Evolutionary conservation across 805 yeast species (phyloP).

Genomic region (Cyberlindnera lachancei): DNA sequence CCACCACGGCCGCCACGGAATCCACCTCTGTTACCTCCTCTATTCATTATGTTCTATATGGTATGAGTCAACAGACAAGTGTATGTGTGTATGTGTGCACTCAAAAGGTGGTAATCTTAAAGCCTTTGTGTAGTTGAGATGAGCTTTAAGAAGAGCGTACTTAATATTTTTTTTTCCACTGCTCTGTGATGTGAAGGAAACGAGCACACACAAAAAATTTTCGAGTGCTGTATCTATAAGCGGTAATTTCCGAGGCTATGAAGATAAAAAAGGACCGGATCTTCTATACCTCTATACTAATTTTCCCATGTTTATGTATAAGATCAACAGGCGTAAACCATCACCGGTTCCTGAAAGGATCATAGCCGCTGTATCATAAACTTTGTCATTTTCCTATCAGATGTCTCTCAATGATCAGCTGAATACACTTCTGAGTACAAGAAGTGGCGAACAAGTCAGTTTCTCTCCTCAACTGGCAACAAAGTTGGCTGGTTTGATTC

Average conservation of each 20-base stretch:
- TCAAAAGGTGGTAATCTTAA: too few relatives aligned
- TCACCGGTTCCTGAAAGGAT: too few relatives aligned
- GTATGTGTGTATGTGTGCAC: too few relatives aligned
- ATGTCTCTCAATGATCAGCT: slow-evolving; percentile 1
- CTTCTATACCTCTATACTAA: too few relatives aligned
- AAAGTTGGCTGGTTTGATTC: slow-evolving; percentile 1
- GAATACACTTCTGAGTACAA: background rate
- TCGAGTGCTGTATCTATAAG: slow-evolving; percentile 1
- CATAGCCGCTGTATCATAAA: too few relatives aligned
- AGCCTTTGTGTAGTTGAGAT: too few relatives aligned
- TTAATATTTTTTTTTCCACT: slow-evolving; percentile 3
- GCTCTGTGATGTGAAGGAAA: background rate
- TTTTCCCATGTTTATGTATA: too few relatives aligned
- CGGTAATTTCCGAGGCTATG: slow-evolving; percentile 1
- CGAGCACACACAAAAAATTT: slow-evolving; percentile 9
- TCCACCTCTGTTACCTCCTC: slow-evolving; percentile 45
- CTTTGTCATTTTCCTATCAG: too few relatives aligned
- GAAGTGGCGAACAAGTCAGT: slow-evolving; percentile 1
- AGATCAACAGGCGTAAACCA: too few relatives aligned
- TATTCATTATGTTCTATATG: slow-evolving; percentile 25
- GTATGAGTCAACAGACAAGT: too few relatives aligned
- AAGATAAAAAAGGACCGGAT: too few relatives aligned
- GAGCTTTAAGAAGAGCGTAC: slow-evolving; percentile 9
- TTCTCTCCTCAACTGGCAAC: slow-evolving; percentile 3
- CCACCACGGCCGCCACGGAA: slow-evolving; percentile 62